Evolutionary conservation across 345 rosid genomes (phyloP), one percentile per base, ranked within the genome.

Genomic region (Xanthoceras sorbifolium): DNA sequence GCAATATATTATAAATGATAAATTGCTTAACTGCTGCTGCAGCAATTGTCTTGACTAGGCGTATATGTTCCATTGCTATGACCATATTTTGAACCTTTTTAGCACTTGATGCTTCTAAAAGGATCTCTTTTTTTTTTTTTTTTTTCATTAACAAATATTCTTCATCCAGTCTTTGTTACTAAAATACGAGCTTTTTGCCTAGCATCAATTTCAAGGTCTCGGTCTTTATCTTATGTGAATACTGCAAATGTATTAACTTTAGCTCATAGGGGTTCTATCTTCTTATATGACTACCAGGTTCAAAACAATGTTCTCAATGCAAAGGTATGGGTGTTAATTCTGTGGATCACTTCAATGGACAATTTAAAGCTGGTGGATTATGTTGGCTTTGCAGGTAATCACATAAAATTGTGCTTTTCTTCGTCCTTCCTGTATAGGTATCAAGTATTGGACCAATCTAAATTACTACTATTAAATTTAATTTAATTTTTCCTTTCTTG

Each of bases 311-410:
- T 81, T 17, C 86, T 55, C 96, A 91, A 81, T 95, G 97, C 86
- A 54, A 86, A 83, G 99, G 99, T 73, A 82, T 83, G 20, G 99
- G 97, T 57, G 93, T 93, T 74, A 95, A 95, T 81, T 83, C 96
- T 25, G 89, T 64, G 29, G 98, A 95, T 84, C 98, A 91, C 92
- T 95, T 91, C 85, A 89, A 90, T 75, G 99, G 99, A n/a, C 91
- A 79, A 87, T 93, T 93, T 69, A 95, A 95, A 88, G 98, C 97
- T 4, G 98, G 99, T 46, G 96, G 81, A 0, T 77, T 89, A 74
- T 95, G 98, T 79, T 95, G 98, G 99, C 98, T 94, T 68, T 94
- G 97, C 93, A 89, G 98, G 97, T 94, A 75, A 46, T 59, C 23
- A 2, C 40, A 28, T 55, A 68, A 61, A 69, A 28, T 9, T 77